Conservation (phyloP, 2,329 filamentous ascomycete genomes). For the Diaporthe sp. region DNA sequence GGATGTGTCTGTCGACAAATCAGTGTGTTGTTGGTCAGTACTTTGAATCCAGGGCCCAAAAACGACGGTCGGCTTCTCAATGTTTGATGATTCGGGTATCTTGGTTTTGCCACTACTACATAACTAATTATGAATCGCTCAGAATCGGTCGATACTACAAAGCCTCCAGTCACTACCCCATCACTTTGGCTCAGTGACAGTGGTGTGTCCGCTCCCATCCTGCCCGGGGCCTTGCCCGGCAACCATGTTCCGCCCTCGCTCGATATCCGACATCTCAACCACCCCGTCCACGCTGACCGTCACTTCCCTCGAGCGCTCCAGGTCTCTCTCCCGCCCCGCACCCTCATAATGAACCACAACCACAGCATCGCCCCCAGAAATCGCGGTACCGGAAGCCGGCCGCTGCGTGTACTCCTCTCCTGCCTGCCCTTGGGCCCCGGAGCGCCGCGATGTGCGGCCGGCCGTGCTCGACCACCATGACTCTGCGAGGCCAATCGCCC, state of each 20-base stretch:
- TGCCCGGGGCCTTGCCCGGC: background rate
- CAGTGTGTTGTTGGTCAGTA: background rate
- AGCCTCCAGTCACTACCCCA: too few species aligned
- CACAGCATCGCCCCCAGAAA: background rate
- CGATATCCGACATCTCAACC: background rate
- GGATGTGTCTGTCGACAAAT: background rate
- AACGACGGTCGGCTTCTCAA: background rate
- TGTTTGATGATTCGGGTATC: background rate
- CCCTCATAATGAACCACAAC: too few species aligned
- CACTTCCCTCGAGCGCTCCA: background rate
- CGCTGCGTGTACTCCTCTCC: background rate
- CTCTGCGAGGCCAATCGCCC: background rate
- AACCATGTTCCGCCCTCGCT: background rate
- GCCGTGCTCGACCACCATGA: conserved; percentile 3
- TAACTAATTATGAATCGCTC: background rate
- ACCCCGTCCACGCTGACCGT: background rate
- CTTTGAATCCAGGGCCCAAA: background rate
- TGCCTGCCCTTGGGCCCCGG: background rate
- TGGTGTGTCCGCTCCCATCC: background rate
- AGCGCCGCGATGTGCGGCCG: background rate
- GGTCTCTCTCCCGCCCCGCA: too few species aligned
- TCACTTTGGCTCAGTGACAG: background rate
- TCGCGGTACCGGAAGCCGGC: background rate
- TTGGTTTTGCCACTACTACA: background rate
- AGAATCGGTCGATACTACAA: accelerated